Conservation (phyloP, 192 early-diverging fungal species). For the Linnemannia exigua region DNA sequence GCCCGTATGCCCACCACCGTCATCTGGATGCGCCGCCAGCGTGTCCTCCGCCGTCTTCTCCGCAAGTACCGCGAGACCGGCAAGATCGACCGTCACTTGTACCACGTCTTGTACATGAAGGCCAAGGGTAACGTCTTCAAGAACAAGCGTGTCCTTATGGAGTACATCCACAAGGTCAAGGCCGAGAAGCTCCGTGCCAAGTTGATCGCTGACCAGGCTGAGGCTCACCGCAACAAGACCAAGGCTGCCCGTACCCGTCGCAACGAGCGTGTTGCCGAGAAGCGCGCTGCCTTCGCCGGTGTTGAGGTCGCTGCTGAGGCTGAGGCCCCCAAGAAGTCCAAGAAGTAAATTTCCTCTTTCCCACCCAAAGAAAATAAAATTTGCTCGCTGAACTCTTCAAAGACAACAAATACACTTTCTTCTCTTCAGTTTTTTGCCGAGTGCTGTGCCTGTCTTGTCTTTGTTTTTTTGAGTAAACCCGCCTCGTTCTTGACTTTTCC, state of each 20-base stretch:
- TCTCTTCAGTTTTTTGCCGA: background rate
- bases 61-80: slow-evolving; percentile 98
- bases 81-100: slow-evolving; percentile 99
- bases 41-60: slow-evolving; percentile 94
- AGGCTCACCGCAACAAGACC: slow-evolving; percentile 96
- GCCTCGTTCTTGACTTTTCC: background rate
- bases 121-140: slow-evolving; percentile 99
- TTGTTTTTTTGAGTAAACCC: background rate
- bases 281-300: slow-evolving; percentile 86
- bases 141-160: slow-evolving; percentile 99
- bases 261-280: slow-evolving; percentile 85
- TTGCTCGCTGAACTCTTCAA: slow-evolving; percentile 37
- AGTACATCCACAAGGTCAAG: slow-evolving; percentile 99
- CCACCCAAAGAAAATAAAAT: slow-evolving; percentile 31
- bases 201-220: slow-evolving; percentile 95
- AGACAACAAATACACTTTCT: slow-evolving; percentile 11
- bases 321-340: slow-evolving; percentile 49
- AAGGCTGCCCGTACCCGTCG: slow-evolving; percentile 97
- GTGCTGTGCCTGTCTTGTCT: background rate
- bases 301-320: slow-evolving; percentile 35
- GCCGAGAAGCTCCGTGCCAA: slow-evolving; percentile 96
- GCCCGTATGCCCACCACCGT: slow-evolving; percentile 96
- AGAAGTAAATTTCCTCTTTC: slow-evolving; percentile 49
- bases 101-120: slow-evolving; percentile 97
- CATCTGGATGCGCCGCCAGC: slow-evolving; percentile 99